These are phyloP conservation scores for Geotrichum klebahnii DNA, from an alignment of 1,139 yeast genomes.

Conservation along the genomic window DNA sequence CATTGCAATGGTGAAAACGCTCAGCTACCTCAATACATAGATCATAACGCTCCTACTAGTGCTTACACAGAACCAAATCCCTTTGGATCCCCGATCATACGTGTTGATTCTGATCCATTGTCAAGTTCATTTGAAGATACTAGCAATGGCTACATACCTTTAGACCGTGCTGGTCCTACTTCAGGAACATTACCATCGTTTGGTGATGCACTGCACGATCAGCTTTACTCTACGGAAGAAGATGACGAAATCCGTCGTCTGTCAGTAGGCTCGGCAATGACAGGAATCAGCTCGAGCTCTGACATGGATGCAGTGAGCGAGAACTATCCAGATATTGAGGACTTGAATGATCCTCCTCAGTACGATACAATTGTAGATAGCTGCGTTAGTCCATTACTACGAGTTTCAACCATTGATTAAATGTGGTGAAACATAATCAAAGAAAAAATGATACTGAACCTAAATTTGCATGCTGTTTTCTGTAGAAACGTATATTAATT, in stretches of 20 bases:
- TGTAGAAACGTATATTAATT: background rate
- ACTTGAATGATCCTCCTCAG: background rate
- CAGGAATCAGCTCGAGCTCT: too few species aligned
- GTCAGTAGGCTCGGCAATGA: too few species aligned
- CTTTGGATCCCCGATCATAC: background rate
- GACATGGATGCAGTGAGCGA: too few species aligned
- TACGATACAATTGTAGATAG: background rate
- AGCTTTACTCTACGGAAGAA: background rate
- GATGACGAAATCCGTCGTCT: background rate
- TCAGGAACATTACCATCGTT: conserved; percentile 4
- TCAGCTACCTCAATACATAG: conserved; percentile 74
- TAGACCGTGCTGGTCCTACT: too few species aligned
- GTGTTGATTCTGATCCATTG: background rate
- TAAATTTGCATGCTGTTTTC: too few species aligned
- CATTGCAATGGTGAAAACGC: conserved; percentile 64
- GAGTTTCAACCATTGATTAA: too few species aligned
- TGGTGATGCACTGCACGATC: conserved; percentile 2
- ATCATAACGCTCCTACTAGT: conserved; percentile 42
- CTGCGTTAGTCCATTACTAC: background rate
- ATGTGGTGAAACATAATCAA: too few species aligned
- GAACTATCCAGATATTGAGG: too few species aligned
- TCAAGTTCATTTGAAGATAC: background rate
- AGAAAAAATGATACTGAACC: too few species aligned
- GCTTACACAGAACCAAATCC: background rate
- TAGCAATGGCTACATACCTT: too few species aligned